These are phyloP conservation scores for Clonostachys sp. DNA, from an alignment of 2,329 filamentous ascomycete species.

Conservation along the genomic window DNA sequence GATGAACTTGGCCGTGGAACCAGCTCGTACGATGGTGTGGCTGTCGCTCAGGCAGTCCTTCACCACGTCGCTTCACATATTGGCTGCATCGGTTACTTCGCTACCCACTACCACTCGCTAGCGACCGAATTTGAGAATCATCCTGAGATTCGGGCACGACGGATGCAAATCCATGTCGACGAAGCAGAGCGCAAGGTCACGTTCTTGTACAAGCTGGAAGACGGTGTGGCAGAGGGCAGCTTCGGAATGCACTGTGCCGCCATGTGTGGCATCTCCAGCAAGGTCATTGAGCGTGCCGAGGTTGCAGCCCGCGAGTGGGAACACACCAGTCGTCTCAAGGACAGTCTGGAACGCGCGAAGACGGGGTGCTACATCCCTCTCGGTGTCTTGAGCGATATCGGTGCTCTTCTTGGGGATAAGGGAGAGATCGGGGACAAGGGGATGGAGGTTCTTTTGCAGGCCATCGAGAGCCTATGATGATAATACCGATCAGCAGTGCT, in stretches of 20 bases:
- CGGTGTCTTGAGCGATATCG: slow-evolving; percentile 83
- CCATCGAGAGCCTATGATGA: slow-evolving; percentile 52
- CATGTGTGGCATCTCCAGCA: slow-evolving; percentile 89
- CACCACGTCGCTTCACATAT: slow-evolving; percentile 93
- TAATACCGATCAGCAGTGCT: background rate
- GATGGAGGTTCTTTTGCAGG: slow-evolving; percentile 54
- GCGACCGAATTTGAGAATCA: slow-evolving; percentile 87
- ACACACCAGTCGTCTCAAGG: slow-evolving; percentile 85
- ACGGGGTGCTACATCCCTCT: slow-evolving; percentile 78
- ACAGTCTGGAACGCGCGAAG: slow-evolving; percentile 78
- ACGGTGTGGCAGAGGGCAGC: slow-evolving; percentile 90
- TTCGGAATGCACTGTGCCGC: slow-evolving; percentile 99
- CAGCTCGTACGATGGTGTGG: slow-evolving; percentile 92
- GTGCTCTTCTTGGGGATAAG: slow-evolving; percentile 64
- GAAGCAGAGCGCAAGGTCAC: slow-evolving; percentile 82
- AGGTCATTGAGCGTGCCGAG: slow-evolving; percentile 83
- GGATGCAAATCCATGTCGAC: slow-evolving; percentile 95
- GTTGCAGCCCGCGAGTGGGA: slow-evolving; percentile 90
- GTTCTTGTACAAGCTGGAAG: slow-evolving; percentile 90
- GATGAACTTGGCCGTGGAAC: slow-evolving; percentile 95
- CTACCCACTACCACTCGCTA: slow-evolving; percentile 93
- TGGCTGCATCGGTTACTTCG: slow-evolving; percentile 93
- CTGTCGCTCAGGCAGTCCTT: slow-evolving; percentile 94
- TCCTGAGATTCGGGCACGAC: slow-evolving; percentile 77
- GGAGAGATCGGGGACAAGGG: slow-evolving; percentile 44